Evolutionary conservation across 306 rosid species (phyloP), one percentile per base, ranked within the genome.

Genomic region (Begonia loranthoides): DNA sequence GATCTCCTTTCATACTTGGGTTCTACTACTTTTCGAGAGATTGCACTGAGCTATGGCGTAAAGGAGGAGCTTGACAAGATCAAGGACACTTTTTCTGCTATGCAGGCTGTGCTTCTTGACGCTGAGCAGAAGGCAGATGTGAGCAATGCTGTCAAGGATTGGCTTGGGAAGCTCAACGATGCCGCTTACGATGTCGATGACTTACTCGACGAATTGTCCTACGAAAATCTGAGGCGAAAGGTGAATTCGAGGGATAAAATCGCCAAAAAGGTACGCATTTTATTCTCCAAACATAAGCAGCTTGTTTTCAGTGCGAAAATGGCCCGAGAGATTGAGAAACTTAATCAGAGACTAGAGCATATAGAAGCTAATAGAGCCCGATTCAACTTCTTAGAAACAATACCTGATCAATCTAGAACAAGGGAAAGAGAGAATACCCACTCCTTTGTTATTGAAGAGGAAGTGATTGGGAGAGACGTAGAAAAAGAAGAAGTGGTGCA

Each of bases 161-260:
- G 22, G 22, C 22, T 19, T 19, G 22, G 22, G 22, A 19, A 19
- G 22, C 22, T 19, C 22, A 19, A 19, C 3, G 22, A 19, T 19
- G 22, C n/a, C n/a, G n/a, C n/a, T n/a, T n/a, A n/a, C n/a, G n/a
- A n/a, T n/a, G n/a, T 4, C 13, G 34, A 51, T 41, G 70, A 67
- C 51, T 14, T 73, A 49, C 12, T 73, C 4, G 73, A 67, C 24
- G 70, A 67, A 43, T n/a, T 67, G 11, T 19, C 44, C 1, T 58
- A 55, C 2, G 66, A 66, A 54, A 55, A n/a, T 49, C 46, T 57
- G 63, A 34, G n/a, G n/a, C 63, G 54, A 38, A 39, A 50, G 10
- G 64, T 62, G 36, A 47, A 55, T 45, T 6, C 57, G 10, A 45
- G 49, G 52, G 15, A 9, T 24, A 3, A 22, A 15, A 17, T n/a